phyloP scores from a whole-genome alignment of 2,329 filamentous ascomycete genomes.

The Trichoderma afroharzianum region DNA sequence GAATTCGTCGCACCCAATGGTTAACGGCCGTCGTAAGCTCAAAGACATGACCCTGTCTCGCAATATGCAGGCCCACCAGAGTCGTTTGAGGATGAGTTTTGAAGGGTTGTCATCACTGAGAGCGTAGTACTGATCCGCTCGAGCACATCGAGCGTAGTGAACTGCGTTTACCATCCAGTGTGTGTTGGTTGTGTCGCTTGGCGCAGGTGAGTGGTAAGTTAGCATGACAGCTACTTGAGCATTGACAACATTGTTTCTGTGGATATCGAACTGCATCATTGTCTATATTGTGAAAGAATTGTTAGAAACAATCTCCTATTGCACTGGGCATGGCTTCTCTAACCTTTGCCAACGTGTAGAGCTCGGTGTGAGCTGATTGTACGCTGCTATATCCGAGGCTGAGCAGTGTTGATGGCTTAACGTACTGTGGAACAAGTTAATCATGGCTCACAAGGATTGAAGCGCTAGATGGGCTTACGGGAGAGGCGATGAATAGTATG shows the following conservation, averaged over 20 bases:
- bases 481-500: slow-evolving; percentile 6
- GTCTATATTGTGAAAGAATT: background rate
- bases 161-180: slow-evolving; percentile 13
- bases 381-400: slow-evolving; percentile 5
- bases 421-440: background rate
- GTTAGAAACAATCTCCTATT: background rate
- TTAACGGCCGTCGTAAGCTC: slow-evolving; percentile 6
- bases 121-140: slow-evolving; percentile 3
- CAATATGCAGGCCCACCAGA: slow-evolving; percentile 11
- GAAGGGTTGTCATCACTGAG: background rate
- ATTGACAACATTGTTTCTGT: slow-evolving; percentile 5
- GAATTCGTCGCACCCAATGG: slow-evolving; percentile 6
- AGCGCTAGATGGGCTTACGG: background rate
- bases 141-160: slow-evolving; percentile 6
- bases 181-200: slow-evolving; percentile 9
- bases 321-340: background rate
- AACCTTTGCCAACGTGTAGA: slow-evolving; percentile 5
- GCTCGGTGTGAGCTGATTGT: slow-evolving; percentile 6
- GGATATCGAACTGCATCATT: slow-evolving; percentile 9
- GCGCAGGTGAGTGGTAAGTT: slow-evolving; percentile 5
- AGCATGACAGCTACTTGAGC: slow-evolving; percentile 9
- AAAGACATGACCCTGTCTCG: slow-evolving; percentile 12
- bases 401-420: background rate
- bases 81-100: slow-evolving; percentile 3
- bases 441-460: background rate